Percentiles rank a stretch among this genome's conserved stretches.
These are phyloP conservation scores for Epichloe sp. DNA, from an alignment of 2,329 filamentous ascomycete species.

Conservation along the genomic window DNA sequence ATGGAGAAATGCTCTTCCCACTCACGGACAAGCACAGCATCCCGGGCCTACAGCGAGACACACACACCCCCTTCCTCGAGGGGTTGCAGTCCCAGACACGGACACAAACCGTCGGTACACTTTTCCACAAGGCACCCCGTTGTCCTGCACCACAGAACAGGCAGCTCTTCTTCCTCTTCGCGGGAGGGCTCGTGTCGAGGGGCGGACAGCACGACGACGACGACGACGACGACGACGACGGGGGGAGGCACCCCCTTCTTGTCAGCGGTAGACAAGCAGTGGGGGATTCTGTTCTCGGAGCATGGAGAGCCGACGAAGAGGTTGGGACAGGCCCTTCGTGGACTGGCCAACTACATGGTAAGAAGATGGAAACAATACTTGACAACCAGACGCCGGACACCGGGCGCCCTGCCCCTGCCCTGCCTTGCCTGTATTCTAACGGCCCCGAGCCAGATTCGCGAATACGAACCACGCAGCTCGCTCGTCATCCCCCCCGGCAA, in stretches of 20 bases:
- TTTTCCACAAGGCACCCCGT: slow-evolving; percentile 18
- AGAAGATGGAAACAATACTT: slow-evolving; percentile 12
- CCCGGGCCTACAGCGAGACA: background rate
- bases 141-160: slow-evolving; percentile 12
- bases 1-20: background rate
- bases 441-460: slow-evolving; percentile 14
- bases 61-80: slow-evolving; percentile 3
- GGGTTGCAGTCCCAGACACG: slow-evolving; percentile 6
- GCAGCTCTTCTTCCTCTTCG: background rate
- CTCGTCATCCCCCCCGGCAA: slow-evolving; percentile 65
- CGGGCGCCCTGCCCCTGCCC: too few relatives aligned
- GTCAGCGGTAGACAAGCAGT: slow-evolving; percentile 52
- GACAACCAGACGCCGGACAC: too few relatives aligned
- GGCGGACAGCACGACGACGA: background rate
- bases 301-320: slow-evolving; percentile 54
- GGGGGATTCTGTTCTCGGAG: slow-evolving; percentile 61
- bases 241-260: slow-evolving; percentile 1
- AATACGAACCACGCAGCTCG: slow-evolving; percentile 18
- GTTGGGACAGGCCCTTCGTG: slow-evolving; percentile 57
- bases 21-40: background rate
- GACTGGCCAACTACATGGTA: slow-evolving; percentile 63
- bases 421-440: background rate
- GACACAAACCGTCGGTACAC: slow-evolving; percentile 16
- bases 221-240: too few relatives aligned
- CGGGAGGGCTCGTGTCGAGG: background rate